phyloP scores from a whole-genome alignment of 495 filamentous ascomycete species.

The Aspergillus asperescens region DNA sequence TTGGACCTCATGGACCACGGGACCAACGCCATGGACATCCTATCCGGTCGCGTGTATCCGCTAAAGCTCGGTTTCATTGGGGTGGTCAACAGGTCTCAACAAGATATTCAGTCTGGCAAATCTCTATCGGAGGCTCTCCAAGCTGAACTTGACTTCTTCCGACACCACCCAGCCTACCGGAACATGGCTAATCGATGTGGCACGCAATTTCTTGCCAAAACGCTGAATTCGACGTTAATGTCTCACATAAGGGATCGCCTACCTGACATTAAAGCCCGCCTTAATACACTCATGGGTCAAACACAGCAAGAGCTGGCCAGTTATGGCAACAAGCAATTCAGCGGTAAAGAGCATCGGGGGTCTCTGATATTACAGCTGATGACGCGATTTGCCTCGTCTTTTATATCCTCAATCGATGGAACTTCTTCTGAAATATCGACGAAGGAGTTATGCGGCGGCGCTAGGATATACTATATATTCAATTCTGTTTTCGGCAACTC shows the following conservation, averaged over 20 bases:
- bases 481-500: slow-evolving; percentile 99
- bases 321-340: slow-evolving; percentile 97
- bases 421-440: slow-evolving; percentile 98
- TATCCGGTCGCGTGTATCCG: slow-evolving; percentile 93
- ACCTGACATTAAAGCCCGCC: slow-evolving; percentile 94
- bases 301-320: slow-evolving; percentile 98
- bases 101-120: slow-evolving; percentile 96
- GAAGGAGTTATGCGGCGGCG: slow-evolving; percentile 95
- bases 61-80: slow-evolving; percentile 97
- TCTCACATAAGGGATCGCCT: slow-evolving; percentile 90
- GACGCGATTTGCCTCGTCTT: slow-evolving; percentile 96
- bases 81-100: slow-evolving; percentile 95
- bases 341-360: slow-evolving; percentile 92
- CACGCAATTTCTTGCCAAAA: slow-evolving; percentile 93
- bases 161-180: slow-evolving; percentile 91
- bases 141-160: slow-evolving; percentile 92
- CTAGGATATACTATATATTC: slow-evolving; percentile 99
- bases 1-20: slow-evolving; percentile 99
- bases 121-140: slow-evolving; percentile 82
- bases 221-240: slow-evolving; percentile 92
- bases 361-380: slow-evolving; percentile 94
- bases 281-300: slow-evolving; percentile 98
- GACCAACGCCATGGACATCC: slow-evolving; percentile 94
- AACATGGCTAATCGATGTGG: slow-evolving; percentile 94
- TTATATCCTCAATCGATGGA: slow-evolving; percentile 98